Evolutionary conservation across 2,329 filamentous ascomycete genomes (phyloP).

Genomic region (Aspergillus pseudoterreus): DNA sequence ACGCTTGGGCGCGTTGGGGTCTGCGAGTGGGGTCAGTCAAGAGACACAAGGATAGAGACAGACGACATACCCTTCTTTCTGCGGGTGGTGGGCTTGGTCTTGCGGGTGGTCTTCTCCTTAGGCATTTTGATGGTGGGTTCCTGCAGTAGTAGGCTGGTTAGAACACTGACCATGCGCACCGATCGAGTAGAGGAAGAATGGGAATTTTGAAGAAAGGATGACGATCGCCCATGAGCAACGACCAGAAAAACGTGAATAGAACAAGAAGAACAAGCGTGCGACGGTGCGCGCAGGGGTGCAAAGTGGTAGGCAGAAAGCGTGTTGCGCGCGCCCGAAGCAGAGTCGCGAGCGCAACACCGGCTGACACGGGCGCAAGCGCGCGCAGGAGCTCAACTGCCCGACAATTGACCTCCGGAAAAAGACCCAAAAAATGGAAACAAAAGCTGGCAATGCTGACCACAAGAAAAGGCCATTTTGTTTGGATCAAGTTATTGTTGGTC

Average conservation of each 20-base stretch:
- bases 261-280: slow-evolving; percentile 13
- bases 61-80: slow-evolving; percentile 66
- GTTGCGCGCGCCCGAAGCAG: slow-evolving; percentile 14
- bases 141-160: slow-evolving; percentile 12
- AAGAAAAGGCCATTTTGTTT: slow-evolving; percentile 9
- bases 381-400: slow-evolving; percentile 16
- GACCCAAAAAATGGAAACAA: slow-evolving; percentile 3
- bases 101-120: slow-evolving; percentile 64
- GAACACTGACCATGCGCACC: neutral
- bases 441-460: slow-evolving; percentile 10
- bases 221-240: neutral
- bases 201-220: neutral
- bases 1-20: slow-evolving; percentile 98
- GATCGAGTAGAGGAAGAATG: neutral
- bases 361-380: slow-evolving; percentile 16
- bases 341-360: slow-evolving; percentile 21
- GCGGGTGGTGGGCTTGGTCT: slow-evolving; percentile 58
- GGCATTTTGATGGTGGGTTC: slow-evolving; percentile 54
- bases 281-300: slow-evolving; percentile 6
- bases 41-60: neutral
- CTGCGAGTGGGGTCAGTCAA: slow-evolving; percentile 46
- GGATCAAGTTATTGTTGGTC: slow-evolving; percentile 6
- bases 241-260: slow-evolving; percentile 7
- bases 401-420: slow-evolving; percentile 10
- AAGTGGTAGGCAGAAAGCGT: slow-evolving; percentile 9